These are phyloP conservation scores for Neonectria coccinea DNA, from an alignment of 2,329 filamentous ascomycete genomes.

Conservation along the genomic window DNA sequence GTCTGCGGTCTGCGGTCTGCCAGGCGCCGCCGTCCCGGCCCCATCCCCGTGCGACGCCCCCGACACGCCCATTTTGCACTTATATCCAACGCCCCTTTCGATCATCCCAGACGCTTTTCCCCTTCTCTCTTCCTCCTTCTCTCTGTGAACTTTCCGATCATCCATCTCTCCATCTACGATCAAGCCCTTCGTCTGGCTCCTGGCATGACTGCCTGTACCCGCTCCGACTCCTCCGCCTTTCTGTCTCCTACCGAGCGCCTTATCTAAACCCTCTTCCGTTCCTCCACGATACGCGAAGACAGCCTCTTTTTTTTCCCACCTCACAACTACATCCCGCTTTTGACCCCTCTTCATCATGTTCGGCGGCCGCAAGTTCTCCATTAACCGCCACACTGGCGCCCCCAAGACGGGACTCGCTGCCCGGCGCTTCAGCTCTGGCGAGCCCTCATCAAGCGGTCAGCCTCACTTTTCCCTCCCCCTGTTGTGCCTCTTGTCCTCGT, in stretches of 20 bases:
- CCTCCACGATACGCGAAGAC: slow-evolving; percentile 33
- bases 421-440: slow-evolving; percentile 70
- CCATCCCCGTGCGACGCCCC: slow-evolving; percentile 29
- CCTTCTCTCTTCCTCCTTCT: slow-evolving; percentile 22
- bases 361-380: slow-evolving; percentile 72
- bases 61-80: slow-evolving; percentile 37
- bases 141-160: slow-evolving; percentile 19
- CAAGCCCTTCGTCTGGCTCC: slow-evolving; percentile 6
- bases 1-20: slow-evolving; percentile 19
- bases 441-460: slow-evolving; percentile 68
- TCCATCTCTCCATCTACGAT: slow-evolving; percentile 9
- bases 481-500: slow-evolving; percentile 17
- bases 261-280: slow-evolving; percentile 28
- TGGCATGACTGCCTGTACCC: slow-evolving; percentile 20
- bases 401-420: slow-evolving; percentile 59
- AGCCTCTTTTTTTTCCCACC: slow-evolving; percentile 15
- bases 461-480: slow-evolving; percentile 22
- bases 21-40: slow-evolving; percentile 25
- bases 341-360: slow-evolving; percentile 56
- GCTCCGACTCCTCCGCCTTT: slow-evolving; percentile 14
- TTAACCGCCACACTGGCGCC: slow-evolving; percentile 73
- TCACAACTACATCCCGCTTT: slow-evolving; percentile 2
- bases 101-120: slow-evolving; percentile 28
- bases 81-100: slow-evolving; percentile 42
- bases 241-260: slow-evolving; percentile 4